Base-by-base conservation (phyloP, 495 filamentous ascomycete genomes). In the Lineolata rhizophorae region DNA sequence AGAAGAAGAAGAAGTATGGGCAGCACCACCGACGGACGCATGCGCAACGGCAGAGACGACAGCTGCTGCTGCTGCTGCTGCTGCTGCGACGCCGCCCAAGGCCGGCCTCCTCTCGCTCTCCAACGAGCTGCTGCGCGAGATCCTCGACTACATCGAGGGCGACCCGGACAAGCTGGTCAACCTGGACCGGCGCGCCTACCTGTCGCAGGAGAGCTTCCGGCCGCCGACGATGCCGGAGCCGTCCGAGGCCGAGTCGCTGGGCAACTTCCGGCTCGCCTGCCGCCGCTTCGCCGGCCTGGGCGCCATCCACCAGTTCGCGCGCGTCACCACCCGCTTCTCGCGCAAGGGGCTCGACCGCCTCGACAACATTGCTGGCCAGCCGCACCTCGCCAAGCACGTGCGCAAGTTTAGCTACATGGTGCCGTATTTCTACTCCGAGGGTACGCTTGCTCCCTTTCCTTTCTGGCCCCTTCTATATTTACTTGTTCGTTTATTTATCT, bases 391-490 rank as follows among this genome's bases (percentile, higher is more conserved):
- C 21, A 57, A 53, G 37, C 61, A 71, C 52, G 69, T 75, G 29
- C 67, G 60, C 48, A 65, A 70, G 44, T 67, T 79, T 47, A 72
- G 67, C 41, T 79, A 79, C 47, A 63, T 78, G 52, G 65, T 78
- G 46, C 70, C 70, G 43, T 69, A 62, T 33, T 74, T 75, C 48
- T 76, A 76, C 52, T 44, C 42, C 9, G 40, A 52, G 32, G 55
- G 55, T 59, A 22, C 8, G 30, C 6, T n/a, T 25, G 6, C 22
- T 25, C 22, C 22, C 22, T 25, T 25, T n/a, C n/a, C n/a, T n/a
- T n/a, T n/a, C n/a, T n/a, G n/a, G n/a, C n/a, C n/a, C n/a, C n/a
- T n/a, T n/a, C n/a, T n/a, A n/a, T n/a, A n/a, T n/a, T n/a, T n/a
- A n/a, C n/a, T n/a, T n/a, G n/a, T n/a, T n/a, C n/a, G n/a, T n/a